A percentile compares a stretch with the other conserved stretches of the same genome.
Evolutionary conservation across 768 basidiomycete genomes (phyloP).

Genomic region (Tubosaeta sp.): DNA sequence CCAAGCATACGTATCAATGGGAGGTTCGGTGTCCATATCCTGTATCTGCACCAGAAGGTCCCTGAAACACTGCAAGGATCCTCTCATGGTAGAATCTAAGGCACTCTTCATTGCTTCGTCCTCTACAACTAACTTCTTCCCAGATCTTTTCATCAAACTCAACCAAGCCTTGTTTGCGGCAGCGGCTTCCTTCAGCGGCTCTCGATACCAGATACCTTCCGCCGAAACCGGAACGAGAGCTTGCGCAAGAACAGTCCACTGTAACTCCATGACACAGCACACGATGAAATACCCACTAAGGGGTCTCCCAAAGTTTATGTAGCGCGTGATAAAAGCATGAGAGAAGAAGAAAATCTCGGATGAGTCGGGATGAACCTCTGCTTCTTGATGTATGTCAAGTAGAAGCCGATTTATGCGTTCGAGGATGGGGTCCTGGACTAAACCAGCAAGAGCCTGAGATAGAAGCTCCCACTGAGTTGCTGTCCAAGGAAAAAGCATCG

Average conservation of each 20-base stretch:
- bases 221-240: slow-evolving; percentile 43
- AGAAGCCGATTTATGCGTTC: slow-evolving; percentile 71
- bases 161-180: slow-evolving; percentile 84
- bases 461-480: slow-evolving; percentile 59
- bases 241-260: slow-evolving; percentile 83
- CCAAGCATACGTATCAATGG: slow-evolving; percentile 85
- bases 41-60: slow-evolving; percentile 77
- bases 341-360: slow-evolving; percentile 46
- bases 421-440: slow-evolving; percentile 65
- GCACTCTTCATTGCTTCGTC: slow-evolving; percentile 33
- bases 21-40: slow-evolving; percentile 76
- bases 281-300: slow-evolving; percentile 84
- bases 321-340: slow-evolving; percentile 70
- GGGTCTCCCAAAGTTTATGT: slow-evolving; percentile 70
- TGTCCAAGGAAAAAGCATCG: slow-evolving; percentile 73
- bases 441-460: slow-evolving; percentile 46
- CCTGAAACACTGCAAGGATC: slow-evolving; percentile 71
- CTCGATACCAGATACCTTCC: slow-evolving; percentile 16
- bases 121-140: slow-evolving; percentile 36
- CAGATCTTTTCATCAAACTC: slow-evolving; percentile 54
- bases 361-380: slow-evolving; percentile 38
- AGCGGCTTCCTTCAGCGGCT: slow-evolving; percentile 59
- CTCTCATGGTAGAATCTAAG: slow-evolving; percentile 48
- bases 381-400: slow-evolving; percentile 54
- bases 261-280: slow-evolving; percentile 83